Evolutionary conservation across 2,329 filamentous ascomycete genomes (phyloP).

Genomic region (Phaeosphaeriaceae sp.): DNA sequence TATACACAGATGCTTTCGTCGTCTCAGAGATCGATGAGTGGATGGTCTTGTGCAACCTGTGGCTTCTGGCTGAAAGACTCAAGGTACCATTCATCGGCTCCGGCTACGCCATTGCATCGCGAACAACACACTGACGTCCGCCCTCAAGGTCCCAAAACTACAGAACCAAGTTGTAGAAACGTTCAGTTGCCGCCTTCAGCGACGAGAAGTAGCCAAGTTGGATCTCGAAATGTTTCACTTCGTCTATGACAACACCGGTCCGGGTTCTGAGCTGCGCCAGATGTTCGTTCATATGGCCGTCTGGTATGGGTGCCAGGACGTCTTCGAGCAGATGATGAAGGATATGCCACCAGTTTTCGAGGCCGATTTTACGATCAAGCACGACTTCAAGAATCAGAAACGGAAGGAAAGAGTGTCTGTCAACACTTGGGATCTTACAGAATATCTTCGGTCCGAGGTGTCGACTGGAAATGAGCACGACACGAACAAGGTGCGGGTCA

Average conservation of each 20-base stretch:
- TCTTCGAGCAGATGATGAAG: constrained; percentile 3
- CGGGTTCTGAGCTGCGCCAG: background rate
- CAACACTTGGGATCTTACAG: background rate
- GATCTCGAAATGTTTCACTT: constrained; percentile 5
- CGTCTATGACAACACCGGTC: constrained; percentile 5
- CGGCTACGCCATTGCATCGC: background rate
- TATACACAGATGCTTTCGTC: constrained; percentile 1
- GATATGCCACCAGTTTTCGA: constrained; percentile 6
- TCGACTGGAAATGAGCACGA: background rate
- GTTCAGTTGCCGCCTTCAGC: background rate
- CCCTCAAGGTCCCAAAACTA: background rate
- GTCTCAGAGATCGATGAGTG: background rate
- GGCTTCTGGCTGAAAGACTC: constrained; percentile 1
- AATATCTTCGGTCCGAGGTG: background rate
- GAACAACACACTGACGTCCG: background rate
- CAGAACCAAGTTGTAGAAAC: constrained; percentile 4
- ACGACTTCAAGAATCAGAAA: background rate
- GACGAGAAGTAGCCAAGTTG: background rate
- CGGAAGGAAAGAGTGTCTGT: background rate
- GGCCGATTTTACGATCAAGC: background rate
- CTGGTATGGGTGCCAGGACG: constrained; percentile 4
- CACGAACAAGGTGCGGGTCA: background rate
- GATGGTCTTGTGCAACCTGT: constrained; percentile 4
- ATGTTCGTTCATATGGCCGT: constrained; percentile 1
- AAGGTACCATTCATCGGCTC: background rate